Conservation (phyloP, 495 filamentous ascomycete species). For the Aspergillus funiculosus region DNA sequence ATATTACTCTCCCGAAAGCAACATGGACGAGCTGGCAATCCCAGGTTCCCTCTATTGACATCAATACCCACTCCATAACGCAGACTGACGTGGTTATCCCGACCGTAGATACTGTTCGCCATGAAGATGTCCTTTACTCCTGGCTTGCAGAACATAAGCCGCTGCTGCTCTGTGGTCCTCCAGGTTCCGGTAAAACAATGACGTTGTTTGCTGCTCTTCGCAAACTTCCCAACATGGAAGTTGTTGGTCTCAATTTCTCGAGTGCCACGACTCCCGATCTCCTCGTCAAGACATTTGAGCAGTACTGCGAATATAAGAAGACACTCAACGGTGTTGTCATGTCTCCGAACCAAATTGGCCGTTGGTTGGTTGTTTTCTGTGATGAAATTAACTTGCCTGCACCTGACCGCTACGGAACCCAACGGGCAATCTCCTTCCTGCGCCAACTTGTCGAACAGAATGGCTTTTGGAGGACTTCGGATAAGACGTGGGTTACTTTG, state of each 20-base stretch:
- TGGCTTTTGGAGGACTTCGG: slow-evolving; percentile 95
- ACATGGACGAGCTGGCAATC: slow-evolving; percentile 92
- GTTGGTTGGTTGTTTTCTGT: slow-evolving; percentile 98
- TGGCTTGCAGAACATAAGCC: slow-evolving; percentile 99
- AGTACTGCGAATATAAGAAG: slow-evolving; percentile 99
- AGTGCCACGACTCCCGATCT: slow-evolving; percentile 97
- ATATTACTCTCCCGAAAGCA: slow-evolving; percentile 76
- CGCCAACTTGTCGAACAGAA: slow-evolving; percentile 97
- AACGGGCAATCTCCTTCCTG: slow-evolving; percentile 93
- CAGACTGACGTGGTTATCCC: slow-evolving; percentile 98
- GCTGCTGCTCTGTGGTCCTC: slow-evolving; percentile 89
- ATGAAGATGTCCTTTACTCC: slow-evolving; percentile 96
- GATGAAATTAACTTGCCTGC: slow-evolving; percentile 99
- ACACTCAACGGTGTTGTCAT: slow-evolving; percentile 93
- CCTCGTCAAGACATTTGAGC: slow-evolving; percentile 97
- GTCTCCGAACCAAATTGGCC: slow-evolving; percentile 90
- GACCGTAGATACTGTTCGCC: slow-evolving; percentile 90
- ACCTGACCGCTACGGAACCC: slow-evolving; percentile 95
- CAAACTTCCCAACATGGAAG: slow-evolving; percentile 97
- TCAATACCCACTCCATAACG: slow-evolving; percentile 95
- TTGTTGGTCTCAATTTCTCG: slow-evolving; percentile 98
- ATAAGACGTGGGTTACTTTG: slow-evolving; percentile 96
- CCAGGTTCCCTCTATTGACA: slow-evolving; percentile 87
- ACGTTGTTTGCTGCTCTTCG: slow-evolving; percentile 94
- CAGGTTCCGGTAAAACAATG: slow-evolving; percentile 99